phyloP scores from a whole-genome alignment of 2,329 filamentous ascomycete species.

The Trichoderma arundinaceum region DNA sequence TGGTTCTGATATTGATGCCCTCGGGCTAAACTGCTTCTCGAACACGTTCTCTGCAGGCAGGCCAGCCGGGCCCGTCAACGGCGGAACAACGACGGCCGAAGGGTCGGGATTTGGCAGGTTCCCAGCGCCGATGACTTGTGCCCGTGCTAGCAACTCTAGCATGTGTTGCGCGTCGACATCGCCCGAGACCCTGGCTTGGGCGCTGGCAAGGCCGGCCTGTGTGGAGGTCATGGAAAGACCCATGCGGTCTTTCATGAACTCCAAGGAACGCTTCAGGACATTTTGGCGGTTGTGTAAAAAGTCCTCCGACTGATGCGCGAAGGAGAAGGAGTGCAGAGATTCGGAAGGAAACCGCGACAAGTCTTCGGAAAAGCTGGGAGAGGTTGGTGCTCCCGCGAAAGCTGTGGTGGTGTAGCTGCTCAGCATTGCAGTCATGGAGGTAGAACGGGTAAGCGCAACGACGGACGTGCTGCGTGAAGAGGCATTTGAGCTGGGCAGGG shows the following conservation, averaged over 20 bases:
- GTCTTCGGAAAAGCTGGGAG: slow-evolving; percentile 84
- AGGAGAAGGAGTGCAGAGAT: slow-evolving; percentile 97
- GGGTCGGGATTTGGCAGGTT: slow-evolving; percentile 60
- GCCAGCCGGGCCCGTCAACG: slow-evolving; percentile 80
- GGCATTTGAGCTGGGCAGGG: slow-evolving; percentile 65
- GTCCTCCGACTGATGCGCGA: slow-evolving; percentile 93
- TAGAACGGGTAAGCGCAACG: slow-evolving; percentile 65
- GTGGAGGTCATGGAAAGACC: slow-evolving; percentile 72
- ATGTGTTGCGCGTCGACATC: slow-evolving; percentile 88
- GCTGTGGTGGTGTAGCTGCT: slow-evolving; percentile 61
- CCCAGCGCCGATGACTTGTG: slow-evolving; percentile 76
- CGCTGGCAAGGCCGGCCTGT: slow-evolving; percentile 77
- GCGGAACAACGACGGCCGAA: slow-evolving; percentile 53
- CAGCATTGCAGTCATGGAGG: slow-evolving; percentile 72
- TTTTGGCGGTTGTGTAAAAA: slow-evolving; percentile 90
- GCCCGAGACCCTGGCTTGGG: slow-evolving; percentile 80
- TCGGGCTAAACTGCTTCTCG: slow-evolving; percentile 75
- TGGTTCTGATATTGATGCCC: slow-evolving; percentile 58
- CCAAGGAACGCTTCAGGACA: slow-evolving; percentile 88
- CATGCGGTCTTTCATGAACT: slow-evolving; percentile 94
- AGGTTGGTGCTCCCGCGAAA: slow-evolving; percentile 66
- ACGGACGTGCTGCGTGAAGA: slow-evolving; percentile 66
- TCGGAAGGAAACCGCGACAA: slow-evolving; percentile 91
- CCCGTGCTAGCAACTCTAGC: slow-evolving; percentile 84
- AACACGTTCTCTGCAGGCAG: slow-evolving; percentile 80